phyloP scores from a whole-genome alignment of 2,329 filamentous ascomycete genomes.

The Paecilomyces dactylethromorphus region DNA sequence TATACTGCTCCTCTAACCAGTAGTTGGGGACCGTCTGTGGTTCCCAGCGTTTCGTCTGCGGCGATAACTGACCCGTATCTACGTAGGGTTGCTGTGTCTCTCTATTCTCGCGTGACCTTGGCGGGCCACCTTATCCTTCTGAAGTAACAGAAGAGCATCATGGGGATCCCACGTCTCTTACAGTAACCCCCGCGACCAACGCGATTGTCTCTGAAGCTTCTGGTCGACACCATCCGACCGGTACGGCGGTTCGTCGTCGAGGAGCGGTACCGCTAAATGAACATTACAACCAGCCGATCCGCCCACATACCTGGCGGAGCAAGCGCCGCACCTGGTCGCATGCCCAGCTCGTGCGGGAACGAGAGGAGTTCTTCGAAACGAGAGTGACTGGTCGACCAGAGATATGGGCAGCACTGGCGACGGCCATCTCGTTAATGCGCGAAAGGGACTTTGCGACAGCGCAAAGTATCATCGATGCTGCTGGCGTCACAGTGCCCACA shows the following conservation, averaged over 20 bases:
- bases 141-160: slow-evolving; percentile 17
- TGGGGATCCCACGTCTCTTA: slow-evolving; percentile 13
- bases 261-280: slow-evolving; percentile 35
- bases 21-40: not conserved
- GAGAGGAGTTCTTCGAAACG: slow-evolving; percentile 84
- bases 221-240: slow-evolving; percentile 4
- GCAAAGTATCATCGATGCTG: slow-evolving; percentile 73
- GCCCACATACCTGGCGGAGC: slow-evolving; percentile 59
- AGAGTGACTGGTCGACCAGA: slow-evolving; percentile 70
- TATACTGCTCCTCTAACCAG: not conserved
- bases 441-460: slow-evolving; percentile 59
- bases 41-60: not conserved
- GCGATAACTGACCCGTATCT: not conserved
- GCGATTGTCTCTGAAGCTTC: slow-evolving; percentile 9
- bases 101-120: slow-evolving; percentile 24
- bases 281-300: slow-evolving; percentile 65
- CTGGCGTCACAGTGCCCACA: slow-evolving; percentile 67
- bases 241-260: slow-evolving; percentile 1
- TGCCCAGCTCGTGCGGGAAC: slow-evolving; percentile 61
- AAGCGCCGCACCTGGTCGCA: slow-evolving; percentile 63
- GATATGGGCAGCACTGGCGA: slow-evolving; percentile 70
- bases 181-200: slow-evolving; percentile 7
- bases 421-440: slow-evolving; percentile 63
- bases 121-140: slow-evolving; percentile 16
- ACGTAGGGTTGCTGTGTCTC: slow-evolving; percentile 36